These are phyloP conservation scores for Actinomortierella ambigua DNA, from an alignment of 371 early-diverging fungal species.

Conservation along the genomic window DNA sequence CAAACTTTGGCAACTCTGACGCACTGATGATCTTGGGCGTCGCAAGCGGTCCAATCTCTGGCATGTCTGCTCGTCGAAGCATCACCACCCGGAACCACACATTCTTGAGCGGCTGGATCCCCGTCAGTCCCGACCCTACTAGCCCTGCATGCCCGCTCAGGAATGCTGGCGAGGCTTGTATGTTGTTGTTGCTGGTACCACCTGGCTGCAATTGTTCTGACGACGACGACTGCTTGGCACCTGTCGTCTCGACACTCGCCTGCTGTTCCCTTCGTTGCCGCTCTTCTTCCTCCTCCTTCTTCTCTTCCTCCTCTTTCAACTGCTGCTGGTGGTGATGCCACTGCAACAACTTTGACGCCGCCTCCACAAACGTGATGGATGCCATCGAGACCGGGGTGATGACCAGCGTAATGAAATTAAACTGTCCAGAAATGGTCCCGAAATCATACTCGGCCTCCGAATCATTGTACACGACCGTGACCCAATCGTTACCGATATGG, in stretches of 20 bases:
- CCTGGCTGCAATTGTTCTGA: neutral
- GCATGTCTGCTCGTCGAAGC: conserved; percentile 81
- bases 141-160: conserved; percentile 4
- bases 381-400: conserved; percentile 70
- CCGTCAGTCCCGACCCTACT: neutral
- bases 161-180: neutral
- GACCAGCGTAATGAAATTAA: conserved; percentile 93
- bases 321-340: conserved; percentile 23
- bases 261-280: neutral
- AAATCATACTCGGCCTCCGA: conserved; percentile 82
- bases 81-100: conserved; percentile 69
- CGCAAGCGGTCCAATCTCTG: conserved; percentile 80
- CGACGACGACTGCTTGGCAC: conserved; percentile 5
- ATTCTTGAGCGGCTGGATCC: conserved; percentile 47
- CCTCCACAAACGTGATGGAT: conserved; percentile 51
- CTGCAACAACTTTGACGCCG: conserved; percentile 22
- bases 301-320: conserved; percentile 3
- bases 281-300: neutral
- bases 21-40: conserved; percentile 86
- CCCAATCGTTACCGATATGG: conserved; percentile 96
- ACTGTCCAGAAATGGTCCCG: conserved; percentile 91
- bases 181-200: neutral
- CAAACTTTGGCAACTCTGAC: conserved; percentile 76
- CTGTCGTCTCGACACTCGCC: neutral
- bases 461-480: conserved; percentile 92